Evolutionary conservation across 345 rosid genomes (phyloP), one percentile per base, ranked within the genome.

Genomic region (Citrus medica): DNA sequence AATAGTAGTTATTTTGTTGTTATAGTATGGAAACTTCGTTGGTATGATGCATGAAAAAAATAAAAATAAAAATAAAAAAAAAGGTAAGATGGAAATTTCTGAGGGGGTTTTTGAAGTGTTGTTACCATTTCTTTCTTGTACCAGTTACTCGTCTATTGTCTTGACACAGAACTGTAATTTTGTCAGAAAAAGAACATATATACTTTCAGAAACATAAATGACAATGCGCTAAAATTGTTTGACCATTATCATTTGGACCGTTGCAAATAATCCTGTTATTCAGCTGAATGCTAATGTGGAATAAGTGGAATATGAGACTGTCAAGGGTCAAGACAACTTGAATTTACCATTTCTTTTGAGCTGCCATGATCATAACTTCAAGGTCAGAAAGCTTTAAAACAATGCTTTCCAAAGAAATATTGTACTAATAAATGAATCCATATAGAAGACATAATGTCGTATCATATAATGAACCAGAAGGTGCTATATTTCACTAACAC

Each of bases 21-120:
- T 42, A 42, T 10, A 10, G 48, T 42, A 42, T 42, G 17, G 5
- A 46, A 46, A 46, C 3, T 46, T 12, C 17, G 51, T 46, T 46
- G 51, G 12, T 5, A 13, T 46, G 17, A 46, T 13, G 17, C 51
- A 46, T 42, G 14, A 42, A 42, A 12, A 42, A 42, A 12, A 42
- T 0, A 10, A 0, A 42, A 25, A 25, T 25, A 25, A 10, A 10
- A 37, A 7, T 0, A 37, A 2, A 42, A 3, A 3, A 3, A 0
- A 46, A 10, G 9, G 5, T 46, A 13, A 46, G 35, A 62, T 6
- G 4, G 8, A 27, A 62, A 28, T 62, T 62, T 62, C 35, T 17
- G 0, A 4, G 66, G 3, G 3, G 28, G 32, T 62, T 13, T 13
- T 24, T 12, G 12, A 12, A 25, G 2, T 8, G 19, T 13, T 62